Base-by-base conservation (phyloP, 371 early-diverging fungal species). In the Smittium culicis region DNA sequence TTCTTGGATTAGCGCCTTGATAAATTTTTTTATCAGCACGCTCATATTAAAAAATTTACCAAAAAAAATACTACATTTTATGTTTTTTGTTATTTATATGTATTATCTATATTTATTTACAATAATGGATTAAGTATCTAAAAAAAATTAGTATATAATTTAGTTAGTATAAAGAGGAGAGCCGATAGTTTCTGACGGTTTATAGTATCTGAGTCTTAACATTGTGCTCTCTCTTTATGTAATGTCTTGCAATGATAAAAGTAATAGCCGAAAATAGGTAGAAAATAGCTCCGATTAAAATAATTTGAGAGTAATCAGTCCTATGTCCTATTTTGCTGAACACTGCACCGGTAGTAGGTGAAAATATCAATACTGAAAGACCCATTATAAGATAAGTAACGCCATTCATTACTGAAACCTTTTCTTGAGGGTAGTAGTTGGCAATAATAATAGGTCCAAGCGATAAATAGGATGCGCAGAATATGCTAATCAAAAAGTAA, bases 221-320 rank as follows among this genome's bases (percentile, higher is more conserved):
- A 11, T 45, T 45, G 20, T 45, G 45, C 11, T 45, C 45, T 57
- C 30, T 62, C 30, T 35, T 62, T 2, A 62, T 25, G 32, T 62
- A 62, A 34, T 62, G 62, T 31, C 32, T 14, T 2, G 30, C 3
- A 25, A 30, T 30, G 3, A 62, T 2, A 14, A 62, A 62, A 16
- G 35, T 14, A 62, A 64, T 45, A 2, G 30, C 34, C 5, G 45
- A 45, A 27, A 64, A 30, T 25, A 64, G 35, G 25, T 35, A 64
- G 11, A 64, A 64, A 25, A 32, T 29, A 27, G 45, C 65, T 35
- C 16, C 30, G 1, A 64, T 64, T 8, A 64, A 24, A 25, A 64
- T 64, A 2, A 64, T 64, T 27, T 45, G 29, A 8, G 65, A 35
- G 35, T 35, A 64, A n/a, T 34, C 34, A 2, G 65, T 64, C 17